Base-by-base conservation (phyloP, 1,284 basidiomycete species). In the Thecaphora thlaspeos region DNA sequence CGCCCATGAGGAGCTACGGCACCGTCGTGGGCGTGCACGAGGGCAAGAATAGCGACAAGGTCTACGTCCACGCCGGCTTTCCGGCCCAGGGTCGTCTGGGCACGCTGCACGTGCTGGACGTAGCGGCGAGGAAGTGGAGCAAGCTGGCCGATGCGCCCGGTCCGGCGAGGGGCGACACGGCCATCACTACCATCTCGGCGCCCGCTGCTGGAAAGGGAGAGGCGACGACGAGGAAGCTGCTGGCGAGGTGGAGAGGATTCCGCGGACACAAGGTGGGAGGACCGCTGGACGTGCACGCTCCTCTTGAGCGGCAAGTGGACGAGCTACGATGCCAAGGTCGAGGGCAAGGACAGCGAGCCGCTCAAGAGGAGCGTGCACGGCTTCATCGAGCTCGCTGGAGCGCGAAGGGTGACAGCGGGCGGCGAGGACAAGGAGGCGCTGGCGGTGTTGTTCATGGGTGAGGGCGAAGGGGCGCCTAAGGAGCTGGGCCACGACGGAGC, bases 1-100 rank as follows among this genome's bases (percentile, higher is more conserved):
- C 77, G 0, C 61, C 73, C 30, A 46, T 61, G 23, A 52, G 79
- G 17, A 78, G 71, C 46, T 80, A 77, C 47, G 78, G 80, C 45
- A 58, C 74, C 8, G 51, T 71, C 19, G 59, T 71, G 4, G 62
- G 21, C 1, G 77, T 78, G 26, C 23, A 71, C 53, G 12, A 22
- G 17, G 32, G 37, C 28, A 40, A 82, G 79, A 24, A 30, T n/a
- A 37, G 51, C 23, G 73, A 64, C 4, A 78, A 68, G 38, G 43
- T 82, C 10, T 82, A 80, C 62, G 57, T 82, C 17, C 82, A 82
- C 34, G 81, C 81, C 0, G 82, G 82, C 5, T 82, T 81, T 42
- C 81, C 80, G 0, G 49, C 70, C 0, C 14, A n/a, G 15, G 55
- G 55, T 51, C 26, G 26, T 11, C 26, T 28, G 26, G 26, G 59